Percentiles rank a stretch among this genome's conserved stretches.
phyloP scores from a whole-genome alignment of 2,329 filamentous ascomycete genomes.

The Sporothrix schenckii region DNA sequence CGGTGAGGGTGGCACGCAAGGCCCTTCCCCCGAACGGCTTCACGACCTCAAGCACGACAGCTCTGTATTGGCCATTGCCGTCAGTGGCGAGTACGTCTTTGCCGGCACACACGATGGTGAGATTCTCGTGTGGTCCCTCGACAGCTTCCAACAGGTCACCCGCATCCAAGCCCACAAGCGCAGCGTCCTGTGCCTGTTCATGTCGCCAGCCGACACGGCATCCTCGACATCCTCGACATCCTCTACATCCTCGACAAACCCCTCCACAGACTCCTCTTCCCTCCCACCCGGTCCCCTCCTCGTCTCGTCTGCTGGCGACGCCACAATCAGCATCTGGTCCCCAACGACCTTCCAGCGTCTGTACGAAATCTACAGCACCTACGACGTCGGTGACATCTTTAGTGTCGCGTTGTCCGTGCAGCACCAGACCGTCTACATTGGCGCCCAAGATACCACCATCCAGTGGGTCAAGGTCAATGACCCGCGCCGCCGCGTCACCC shows the following conservation, averaged over 20 bases:
- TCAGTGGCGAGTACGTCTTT: conserved; percentile 81
- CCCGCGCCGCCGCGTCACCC: conserved; percentile 60
- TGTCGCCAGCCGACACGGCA: conserved; percentile 67
- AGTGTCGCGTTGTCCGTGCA: conserved; percentile 85
- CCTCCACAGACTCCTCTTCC: conserved; percentile 47
- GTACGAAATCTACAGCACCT: conserved; percentile 88
- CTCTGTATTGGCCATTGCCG: conserved; percentile 79
- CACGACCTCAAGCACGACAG: conserved; percentile 77
- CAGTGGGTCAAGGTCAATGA: conserved; percentile 85
- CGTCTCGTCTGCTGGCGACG: conserved; percentile 91
- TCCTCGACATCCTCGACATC: conserved; percentile 54
- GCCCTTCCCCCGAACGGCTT: conserved; percentile 61
- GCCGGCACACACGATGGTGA: conserved; percentile 92
- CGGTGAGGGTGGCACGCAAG: conserved; percentile 32
- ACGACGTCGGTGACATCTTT: conserved; percentile 95
- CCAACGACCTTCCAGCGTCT: conserved; percentile 73
- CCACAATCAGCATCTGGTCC: conserved; percentile 92
- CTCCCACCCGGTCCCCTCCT: conserved; percentile 65
- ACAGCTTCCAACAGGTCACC: conserved; percentile 78
- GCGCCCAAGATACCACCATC: conserved; percentile 91
- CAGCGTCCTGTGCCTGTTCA: conserved; percentile 81
- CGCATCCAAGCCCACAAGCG: conserved; percentile 88
- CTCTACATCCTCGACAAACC: conserved; percentile 46
- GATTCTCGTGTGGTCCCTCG: conserved; percentile 87
- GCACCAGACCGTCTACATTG: conserved; percentile 82